These are phyloP conservation scores for Fagopyrum esculentum DNA, from an alignment of 148 eudicot species.

Conservation along the genomic window DNA sequence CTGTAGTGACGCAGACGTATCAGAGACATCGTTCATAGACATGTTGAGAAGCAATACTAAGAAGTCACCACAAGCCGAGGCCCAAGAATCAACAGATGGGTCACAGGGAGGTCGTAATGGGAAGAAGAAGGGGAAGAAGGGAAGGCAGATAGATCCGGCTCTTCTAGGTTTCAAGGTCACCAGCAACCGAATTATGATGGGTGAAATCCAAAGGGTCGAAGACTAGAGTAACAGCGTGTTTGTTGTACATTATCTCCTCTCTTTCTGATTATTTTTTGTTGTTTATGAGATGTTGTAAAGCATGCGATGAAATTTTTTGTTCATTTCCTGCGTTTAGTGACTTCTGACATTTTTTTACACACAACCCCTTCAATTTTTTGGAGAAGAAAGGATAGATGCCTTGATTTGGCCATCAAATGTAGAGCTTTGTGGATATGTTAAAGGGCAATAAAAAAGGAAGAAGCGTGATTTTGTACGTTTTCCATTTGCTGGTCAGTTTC, in stretches of 20 bases:
- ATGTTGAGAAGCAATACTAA: conserved; percentile 76
- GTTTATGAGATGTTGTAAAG: conserved; percentile 27
- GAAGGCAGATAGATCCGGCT: conserved; percentile 84
- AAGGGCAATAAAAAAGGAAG: not conserved
- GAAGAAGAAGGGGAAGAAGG: conserved; percentile 89
- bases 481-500: not conserved
- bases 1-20: conserved; percentile 64
- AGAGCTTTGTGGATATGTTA: not conserved
- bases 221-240: conserved; percentile 26
- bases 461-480: not conserved
- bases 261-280: not conserved
- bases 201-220: conserved; percentile 83
- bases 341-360: conserved; percentile 11
- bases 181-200: conserved; percentile 95
- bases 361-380: conserved; percentile 74
- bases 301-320: not conserved
- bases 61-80: conserved; percentile 53
- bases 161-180: conserved; percentile 95
- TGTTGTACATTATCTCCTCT: not conserved
- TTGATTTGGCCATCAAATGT: conserved; percentile 41
- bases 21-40: conserved; percentile 79
- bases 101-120: conserved; percentile 40
- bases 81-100: conserved; percentile 44
- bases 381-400: conserved; percentile 31
- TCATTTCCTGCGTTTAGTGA: not conserved